These are phyloP conservation scores for Fusarium tanahbumbuense DNA, from an alignment of 2,329 filamentous ascomycete genomes.

Conservation along the genomic window DNA sequence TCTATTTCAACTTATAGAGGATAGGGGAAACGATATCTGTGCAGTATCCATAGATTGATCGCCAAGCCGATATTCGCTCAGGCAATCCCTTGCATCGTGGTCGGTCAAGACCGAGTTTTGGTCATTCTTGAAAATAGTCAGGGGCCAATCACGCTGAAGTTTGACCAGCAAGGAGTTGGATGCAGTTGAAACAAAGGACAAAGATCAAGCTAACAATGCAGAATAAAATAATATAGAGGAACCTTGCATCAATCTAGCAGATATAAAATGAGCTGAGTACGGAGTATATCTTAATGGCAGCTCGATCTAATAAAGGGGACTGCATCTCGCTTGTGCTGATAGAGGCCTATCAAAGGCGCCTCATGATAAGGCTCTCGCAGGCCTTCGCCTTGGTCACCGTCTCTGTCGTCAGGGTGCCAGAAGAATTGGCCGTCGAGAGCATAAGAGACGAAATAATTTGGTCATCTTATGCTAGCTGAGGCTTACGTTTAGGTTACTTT, in stretches of 20 bases:
- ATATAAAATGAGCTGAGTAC: background rate
- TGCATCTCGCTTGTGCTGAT: conserved; percentile 12
- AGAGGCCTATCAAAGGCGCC: conserved; percentile 1
- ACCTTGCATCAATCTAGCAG: background rate
- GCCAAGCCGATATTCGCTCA: conserved; percentile 3
- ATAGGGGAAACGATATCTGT: conserved; percentile 2
- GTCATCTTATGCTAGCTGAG: too few species aligned
- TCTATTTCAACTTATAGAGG: conserved; percentile 2
- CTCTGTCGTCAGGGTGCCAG: too few species aligned
- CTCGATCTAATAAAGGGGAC: conserved; percentile 1
- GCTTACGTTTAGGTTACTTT: too few species aligned
- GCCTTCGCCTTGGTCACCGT: background rate
- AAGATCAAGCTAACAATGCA: background rate
- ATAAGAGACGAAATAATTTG: too few species aligned
- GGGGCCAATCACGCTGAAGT: conserved; percentile 25
- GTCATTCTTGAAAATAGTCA: background rate
- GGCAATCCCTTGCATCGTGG: conserved; percentile 15
- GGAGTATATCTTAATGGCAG: background rate
- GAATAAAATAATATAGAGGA: background rate
- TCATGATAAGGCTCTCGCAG: background rate
- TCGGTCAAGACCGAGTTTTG: conserved; percentile 19
- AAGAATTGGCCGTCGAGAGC: too few species aligned
- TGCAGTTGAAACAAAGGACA: conserved; percentile 8
- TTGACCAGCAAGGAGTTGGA: conserved; percentile 11
- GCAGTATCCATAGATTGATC: background rate